Percentiles rank a stretch among this genome's conserved stretches.
Conservation (phyloP, 768 basidiomycete species). For the Mycena venus region DNA sequence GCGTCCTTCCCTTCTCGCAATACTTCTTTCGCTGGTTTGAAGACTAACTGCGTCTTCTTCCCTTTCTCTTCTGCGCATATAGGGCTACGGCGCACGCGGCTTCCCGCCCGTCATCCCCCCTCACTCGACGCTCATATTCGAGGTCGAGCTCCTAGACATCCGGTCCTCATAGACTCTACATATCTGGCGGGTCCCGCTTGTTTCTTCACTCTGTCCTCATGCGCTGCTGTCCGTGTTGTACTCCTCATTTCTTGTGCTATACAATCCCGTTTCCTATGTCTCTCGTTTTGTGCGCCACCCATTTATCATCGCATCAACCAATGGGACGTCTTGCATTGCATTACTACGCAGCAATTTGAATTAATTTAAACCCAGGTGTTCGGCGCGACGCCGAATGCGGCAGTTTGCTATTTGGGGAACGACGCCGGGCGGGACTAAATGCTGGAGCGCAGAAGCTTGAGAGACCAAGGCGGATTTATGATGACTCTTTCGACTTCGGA, state of each 20-base stretch:
- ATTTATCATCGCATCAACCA: background rate
- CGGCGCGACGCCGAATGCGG: background rate
- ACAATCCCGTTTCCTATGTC: background rate
- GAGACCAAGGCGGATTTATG: too few species aligned
- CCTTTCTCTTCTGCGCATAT: too few species aligned
- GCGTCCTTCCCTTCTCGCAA: slow-evolving; percentile 50
- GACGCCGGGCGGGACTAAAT: background rate
- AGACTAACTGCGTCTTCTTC: too few species aligned
- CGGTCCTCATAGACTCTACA: slow-evolving; percentile 42
- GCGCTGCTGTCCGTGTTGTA: slow-evolving; percentile 24
- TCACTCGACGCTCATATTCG: slow-evolving; percentile 82
- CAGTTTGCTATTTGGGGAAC: background rate
- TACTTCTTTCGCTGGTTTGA: too few species aligned
- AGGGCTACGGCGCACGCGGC: slow-evolving; percentile 83
- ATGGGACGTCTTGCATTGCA: slow-evolving; percentile 4
- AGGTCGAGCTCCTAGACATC: slow-evolving; percentile 86
- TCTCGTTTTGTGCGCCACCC: background rate
- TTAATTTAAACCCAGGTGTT: background rate
- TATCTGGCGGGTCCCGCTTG: background rate
- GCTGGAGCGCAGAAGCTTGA: too few species aligned
- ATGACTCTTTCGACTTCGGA: too few species aligned
- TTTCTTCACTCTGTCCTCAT: background rate
- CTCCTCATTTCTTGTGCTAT: slow-evolving; percentile 25
- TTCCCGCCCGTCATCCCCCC: slow-evolving; percentile 86
- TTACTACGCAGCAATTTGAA: background rate